Conservation (phyloP, 768 basidiomycete species). For the Calocybe cyanea region DNA sequence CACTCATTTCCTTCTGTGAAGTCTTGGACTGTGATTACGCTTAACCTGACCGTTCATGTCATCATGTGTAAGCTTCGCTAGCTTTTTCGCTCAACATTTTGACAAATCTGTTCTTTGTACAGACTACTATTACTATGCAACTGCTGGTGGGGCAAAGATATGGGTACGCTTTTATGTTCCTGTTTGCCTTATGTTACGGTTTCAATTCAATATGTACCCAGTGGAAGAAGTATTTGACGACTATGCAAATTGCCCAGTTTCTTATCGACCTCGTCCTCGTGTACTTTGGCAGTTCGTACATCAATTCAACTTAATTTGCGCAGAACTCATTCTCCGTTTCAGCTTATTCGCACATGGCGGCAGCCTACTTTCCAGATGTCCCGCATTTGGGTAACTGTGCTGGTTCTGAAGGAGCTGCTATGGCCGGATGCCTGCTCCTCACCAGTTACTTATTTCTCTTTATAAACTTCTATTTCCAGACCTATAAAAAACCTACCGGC, state of each 20-base stretch:
- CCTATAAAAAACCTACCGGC: constrained; percentile 63
- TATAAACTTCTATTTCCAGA: constrained; percentile 91
- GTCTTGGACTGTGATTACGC: constrained; percentile 94
- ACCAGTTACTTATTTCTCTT: constrained; percentile 92
- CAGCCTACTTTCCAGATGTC: constrained; percentile 55
- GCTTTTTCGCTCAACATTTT: background rate
- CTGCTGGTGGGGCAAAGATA: constrained; percentile 93
- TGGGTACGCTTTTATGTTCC: constrained; percentile 61
- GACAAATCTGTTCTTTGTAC: constrained; percentile 5
- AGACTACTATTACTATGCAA: constrained; percentile 99
- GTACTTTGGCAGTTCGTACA: constrained; percentile 88
- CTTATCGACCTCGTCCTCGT: constrained; percentile 86
- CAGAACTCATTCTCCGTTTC: background rate
- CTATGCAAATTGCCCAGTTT: constrained; percentile 96
- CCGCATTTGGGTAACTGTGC: constrained; percentile 82
- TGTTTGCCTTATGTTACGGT: constrained; percentile 5
- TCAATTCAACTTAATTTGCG: background rate
- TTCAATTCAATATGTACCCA: constrained; percentile 23
- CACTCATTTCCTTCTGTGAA: constrained; percentile 25
- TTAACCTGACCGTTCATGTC: constrained; percentile 93
- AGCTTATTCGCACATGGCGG: constrained; percentile 83
- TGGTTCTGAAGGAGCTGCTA: constrained; percentile 82
- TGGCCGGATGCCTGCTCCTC: constrained; percentile 86
- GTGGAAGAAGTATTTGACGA: constrained; percentile 99
- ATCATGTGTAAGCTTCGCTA: constrained; percentile 83